phyloP scores from a whole-genome alignment of 2,329 filamentous ascomycete species.

The Ophiocordyceps australis region DNA sequence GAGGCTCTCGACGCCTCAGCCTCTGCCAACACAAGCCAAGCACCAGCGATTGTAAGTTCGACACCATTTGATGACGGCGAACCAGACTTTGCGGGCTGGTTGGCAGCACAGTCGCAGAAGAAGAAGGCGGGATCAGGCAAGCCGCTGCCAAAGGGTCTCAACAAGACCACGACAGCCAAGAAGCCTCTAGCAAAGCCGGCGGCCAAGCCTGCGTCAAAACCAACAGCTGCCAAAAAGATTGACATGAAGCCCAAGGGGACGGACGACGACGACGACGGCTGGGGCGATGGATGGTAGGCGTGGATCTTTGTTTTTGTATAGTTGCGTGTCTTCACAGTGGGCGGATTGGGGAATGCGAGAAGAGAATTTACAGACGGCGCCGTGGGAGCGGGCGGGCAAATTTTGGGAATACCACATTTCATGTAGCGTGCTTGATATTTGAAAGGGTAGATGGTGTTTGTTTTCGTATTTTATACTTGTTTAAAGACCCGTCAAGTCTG shows the following conservation, averaged over 20 bases:
- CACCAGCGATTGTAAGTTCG: slow-evolving; percentile 14
- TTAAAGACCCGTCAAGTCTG: too few relatives aligned
- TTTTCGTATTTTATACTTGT: too few relatives aligned
- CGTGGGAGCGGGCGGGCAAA: too few relatives aligned
- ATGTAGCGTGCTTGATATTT: too few relatives aligned
- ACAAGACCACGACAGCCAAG: slow-evolving; percentile 33
- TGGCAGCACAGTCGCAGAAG: slow-evolving; percentile 66
- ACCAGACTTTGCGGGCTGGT: slow-evolving; percentile 90
- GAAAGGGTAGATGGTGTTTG: too few relatives aligned
- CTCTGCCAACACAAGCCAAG: slow-evolving; percentile 7
- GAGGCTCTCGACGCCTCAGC: slow-evolving; percentile 16
- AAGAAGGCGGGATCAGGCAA: slow-evolving; percentile 52
- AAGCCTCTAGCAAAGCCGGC: slow-evolving; percentile 22
- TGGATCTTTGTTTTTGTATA: too few relatives aligned
- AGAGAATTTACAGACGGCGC: too few relatives aligned
- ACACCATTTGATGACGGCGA: slow-evolving; percentile 68
- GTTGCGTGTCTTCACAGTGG: too few relatives aligned
- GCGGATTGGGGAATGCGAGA: too few relatives aligned
- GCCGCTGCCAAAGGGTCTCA: slow-evolving; percentile 65
- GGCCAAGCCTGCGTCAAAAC: slow-evolving; percentile 23
- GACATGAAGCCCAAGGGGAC: slow-evolving; percentile 46
- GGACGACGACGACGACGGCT: slow-evolving; percentile 41
- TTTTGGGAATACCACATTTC: too few relatives aligned
- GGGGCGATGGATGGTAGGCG: slow-evolving; percentile 45
- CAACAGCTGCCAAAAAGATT: slow-evolving; percentile 43